Evolutionary conservation across 805 yeast species (phyloP), one percentile per base, ranked within the genome.

Genomic region (Helenozyma baotianmanensis): DNA sequence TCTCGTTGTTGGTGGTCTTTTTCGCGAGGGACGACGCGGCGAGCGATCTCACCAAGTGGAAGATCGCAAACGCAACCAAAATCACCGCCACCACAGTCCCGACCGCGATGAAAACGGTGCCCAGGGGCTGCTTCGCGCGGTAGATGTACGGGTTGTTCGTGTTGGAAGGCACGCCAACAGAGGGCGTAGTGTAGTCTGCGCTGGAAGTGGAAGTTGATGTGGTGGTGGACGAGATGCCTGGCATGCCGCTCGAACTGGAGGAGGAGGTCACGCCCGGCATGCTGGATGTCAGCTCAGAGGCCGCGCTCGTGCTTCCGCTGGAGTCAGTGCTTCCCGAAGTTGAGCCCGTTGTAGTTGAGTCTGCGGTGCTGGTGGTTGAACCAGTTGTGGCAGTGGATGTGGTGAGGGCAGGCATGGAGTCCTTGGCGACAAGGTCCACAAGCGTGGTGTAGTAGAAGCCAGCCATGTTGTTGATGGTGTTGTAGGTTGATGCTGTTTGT

Each of bases 41-140:
- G 21, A 69, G 40, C 10, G 74, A 71, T 25, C 68, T 61, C 15
- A 73, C 53, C 14, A 72, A 47, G 44, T 80, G 74, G 72, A 81
- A 79, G 10, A 67, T 42, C 9, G 72, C 42, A 24, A 81, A 64
- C 1, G 67, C 68, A 3, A 80, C 40, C 14, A 79, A 56, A 4
- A 82, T 60, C 23, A 76, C 78, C 0, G 80, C 84, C 4, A 80
- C 76, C 23, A 80, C 66, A 9, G 81, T 65, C 1, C 94, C 95
- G 26, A 85, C 82, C 0, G 84, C 82, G 32, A 87, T 86, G 58
- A 85, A 86, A 2, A 87, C 88, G 1, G 92, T 82, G 1, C 95
- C 95, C 29, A 74, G 69, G 1, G 88, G 85, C 28, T 68, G 64
- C 14, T 51, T 51, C 5, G 77, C 57, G 28, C 62, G 56, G 44